A percentile compares a stretch with the other conserved stretches of the same genome.
These are phyloP conservation scores for Rhodomyrtus psidioides DNA, from an alignment of 441 rosid genomes.

Conservation along the genomic window DNA sequence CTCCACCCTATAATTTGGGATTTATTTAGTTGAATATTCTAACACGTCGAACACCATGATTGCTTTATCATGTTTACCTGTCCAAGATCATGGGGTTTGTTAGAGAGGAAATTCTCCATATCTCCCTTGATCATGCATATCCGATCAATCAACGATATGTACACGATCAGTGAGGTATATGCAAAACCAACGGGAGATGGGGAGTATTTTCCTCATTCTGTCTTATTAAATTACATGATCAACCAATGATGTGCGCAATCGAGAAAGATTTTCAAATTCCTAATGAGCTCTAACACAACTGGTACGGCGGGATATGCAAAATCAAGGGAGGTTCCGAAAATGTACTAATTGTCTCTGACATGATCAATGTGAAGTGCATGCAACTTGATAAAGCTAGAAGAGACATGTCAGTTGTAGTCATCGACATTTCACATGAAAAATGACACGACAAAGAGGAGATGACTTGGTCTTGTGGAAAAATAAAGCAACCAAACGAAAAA, in stretches of 20 bases:
- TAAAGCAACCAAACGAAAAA: background rate
- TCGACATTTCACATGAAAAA: background rate
- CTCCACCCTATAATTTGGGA: background rate
- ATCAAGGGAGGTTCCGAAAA: background rate
- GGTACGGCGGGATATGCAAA: background rate
- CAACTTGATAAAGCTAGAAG: background rate
- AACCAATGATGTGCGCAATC: background rate
- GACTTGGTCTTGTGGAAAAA: background rate
- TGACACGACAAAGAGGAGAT: background rate
- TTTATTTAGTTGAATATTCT: background rate
- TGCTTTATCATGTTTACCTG: background rate
- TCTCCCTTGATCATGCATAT: background rate
- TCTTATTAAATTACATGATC: background rate
- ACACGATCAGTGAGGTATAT: fast-evolving
- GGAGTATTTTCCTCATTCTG: background rate
- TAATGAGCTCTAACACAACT: no score
- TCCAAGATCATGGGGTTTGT: background rate
- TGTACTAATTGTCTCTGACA: background rate
- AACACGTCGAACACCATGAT: background rate
- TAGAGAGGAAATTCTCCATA: background rate
- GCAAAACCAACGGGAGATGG: background rate
- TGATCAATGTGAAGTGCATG: background rate
- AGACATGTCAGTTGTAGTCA: background rate
- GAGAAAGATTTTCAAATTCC: no score
- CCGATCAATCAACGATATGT: background rate